A percentile compares a stretch with the other conserved stretches of the same genome.
Conservation (phyloP, 140 eudicot genomes). For the Bidens hawaiensis region DNA sequence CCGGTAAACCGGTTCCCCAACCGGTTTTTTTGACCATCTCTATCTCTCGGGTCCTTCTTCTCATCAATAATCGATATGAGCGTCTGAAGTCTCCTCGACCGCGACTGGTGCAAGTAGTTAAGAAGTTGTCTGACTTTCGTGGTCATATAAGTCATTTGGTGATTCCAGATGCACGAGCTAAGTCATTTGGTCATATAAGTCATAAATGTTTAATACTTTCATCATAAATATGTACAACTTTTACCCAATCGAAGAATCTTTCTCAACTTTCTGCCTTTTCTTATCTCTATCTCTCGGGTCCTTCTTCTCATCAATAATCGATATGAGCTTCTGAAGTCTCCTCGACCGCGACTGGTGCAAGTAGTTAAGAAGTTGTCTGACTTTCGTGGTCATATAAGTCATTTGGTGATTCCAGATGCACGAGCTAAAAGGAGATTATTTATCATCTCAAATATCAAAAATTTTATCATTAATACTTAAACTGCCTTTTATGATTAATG, state of each 20-base stretch:
- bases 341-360: conserved; percentile 43
- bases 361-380: too few relatives aligned
- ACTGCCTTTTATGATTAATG: neutral
- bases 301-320: conserved; percentile 74
- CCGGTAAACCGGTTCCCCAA: too few relatives aligned
- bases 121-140: too few relatives aligned
- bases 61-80: conserved; percentile 67
- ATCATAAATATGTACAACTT: too few relatives aligned
- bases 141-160: conserved; percentile 19
- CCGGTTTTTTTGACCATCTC: too few relatives aligned
- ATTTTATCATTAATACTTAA: neutral
- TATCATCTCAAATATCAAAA: neutral
- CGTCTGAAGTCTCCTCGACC: conserved; percentile 51
- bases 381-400: conserved; percentile 1
- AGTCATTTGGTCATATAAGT: too few relatives aligned
- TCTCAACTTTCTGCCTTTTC: too few relatives aligned
- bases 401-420: neutral
- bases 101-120: conserved; percentile 37
- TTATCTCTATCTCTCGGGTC: conserved; percentile 50
- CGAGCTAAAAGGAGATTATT: neutral
- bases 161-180: too few relatives aligned
- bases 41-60: conserved; percentile 58
- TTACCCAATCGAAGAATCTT: too few relatives aligned
- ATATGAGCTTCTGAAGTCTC: conserved; percentile 49
- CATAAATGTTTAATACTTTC: too few relatives aligned